Evolutionary conservation across 2,329 filamentous ascomycete species (phyloP), one percentile per base, ranked within the genome.

Genomic region (Fusarium sp.): DNA sequence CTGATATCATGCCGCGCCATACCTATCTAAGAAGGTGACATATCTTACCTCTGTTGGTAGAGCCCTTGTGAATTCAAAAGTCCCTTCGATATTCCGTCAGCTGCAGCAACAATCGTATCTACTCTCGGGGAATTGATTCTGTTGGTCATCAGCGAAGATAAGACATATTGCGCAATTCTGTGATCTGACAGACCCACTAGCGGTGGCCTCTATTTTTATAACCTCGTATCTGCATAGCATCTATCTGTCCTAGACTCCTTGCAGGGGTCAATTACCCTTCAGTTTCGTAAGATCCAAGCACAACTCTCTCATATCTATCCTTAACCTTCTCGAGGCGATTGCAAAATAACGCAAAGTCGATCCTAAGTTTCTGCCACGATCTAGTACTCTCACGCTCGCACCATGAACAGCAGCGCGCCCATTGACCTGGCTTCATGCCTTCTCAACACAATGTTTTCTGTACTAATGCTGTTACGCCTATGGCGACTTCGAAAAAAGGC

Each of bases 311-410:
- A 19, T 7, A 5, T 7, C 21, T 4, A 42, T 23, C 33, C 9
- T 21, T n/a, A n/a, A n/a, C 1, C 12, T 2, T 9, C 12, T 19
- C 8, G 4, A 7, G 9, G 2, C 9, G 3, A n/a, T n/a, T n/a
- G n/a, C n/a, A n/a, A n/a, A n/a, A n/a, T n/a, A n/a, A n/a, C n/a
- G n/a, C n/a, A n/a, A n/a, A n/a, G n/a, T n/a, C n/a, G n/a, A n/a
- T n/a, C n/a, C n/a, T n/a, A n/a, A n/a, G n/a, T n/a, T n/a, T n/a
- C n/a, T n/a, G n/a, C n/a, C n/a, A 4, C 35, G 16, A 19, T 19
- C 9, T 45, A 27, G n/a, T n/a, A 2, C 2, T 25, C 12, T 0
- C 7, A 7, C 6, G 2, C n/a, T 1, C 1, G 3, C 5, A 31
- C 4, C 5, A 57, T 57, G 39, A 35, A 14, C 7, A 33, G 25